Conservation (phyloP, 768 basidiomycete species). For the Rhodosporidiobolus sp. region DNA sequence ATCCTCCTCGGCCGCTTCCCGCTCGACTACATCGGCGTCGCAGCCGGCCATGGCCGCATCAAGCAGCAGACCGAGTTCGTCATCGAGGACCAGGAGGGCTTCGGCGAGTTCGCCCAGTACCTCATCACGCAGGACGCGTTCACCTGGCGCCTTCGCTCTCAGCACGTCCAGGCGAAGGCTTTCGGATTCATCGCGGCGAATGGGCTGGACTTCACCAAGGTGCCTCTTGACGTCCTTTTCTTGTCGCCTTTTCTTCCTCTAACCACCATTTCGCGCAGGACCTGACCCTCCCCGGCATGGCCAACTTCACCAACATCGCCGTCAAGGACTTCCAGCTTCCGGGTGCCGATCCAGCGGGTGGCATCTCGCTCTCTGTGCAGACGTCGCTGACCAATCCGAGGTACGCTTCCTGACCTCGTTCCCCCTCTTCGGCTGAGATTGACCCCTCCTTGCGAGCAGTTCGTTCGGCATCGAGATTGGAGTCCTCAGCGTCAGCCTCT, state of each 20-base stretch:
- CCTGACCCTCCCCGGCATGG: constrained; percentile 53
- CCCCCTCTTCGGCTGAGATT: background rate
- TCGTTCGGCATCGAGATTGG: constrained; percentile 70
- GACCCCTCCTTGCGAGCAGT: background rate
- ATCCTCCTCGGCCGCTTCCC: constrained; percentile 59
- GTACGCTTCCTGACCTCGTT: background rate
- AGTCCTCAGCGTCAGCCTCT: constrained; percentile 62
- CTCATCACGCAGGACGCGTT: constrained; percentile 68
- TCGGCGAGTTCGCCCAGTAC: constrained; percentile 48
- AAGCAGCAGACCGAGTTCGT: constrained; percentile 62
- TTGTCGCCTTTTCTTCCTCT: background rate
- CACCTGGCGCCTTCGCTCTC: constrained; percentile 63
- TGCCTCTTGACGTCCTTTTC: constrained; percentile 17
- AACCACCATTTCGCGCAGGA: constrained; percentile 10
- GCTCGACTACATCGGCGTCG: constrained; percentile 57
- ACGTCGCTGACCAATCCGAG: constrained; percentile 29
- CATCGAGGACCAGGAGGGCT: constrained; percentile 60
- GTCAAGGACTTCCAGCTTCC: constrained; percentile 63
- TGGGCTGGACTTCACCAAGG: constrained; percentile 64
- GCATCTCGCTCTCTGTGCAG: constrained; percentile 59
- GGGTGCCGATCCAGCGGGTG: constrained; percentile 63
- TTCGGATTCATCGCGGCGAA: constrained; percentile 61
- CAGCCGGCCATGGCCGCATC: constrained; percentile 51
- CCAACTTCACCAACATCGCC: constrained; percentile 60
- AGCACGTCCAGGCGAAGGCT: constrained; percentile 63